These are phyloP conservation scores for Scedosporium dehoogii DNA, from an alignment of 2,329 filamentous ascomycete species.

Conservation along the genomic window DNA sequence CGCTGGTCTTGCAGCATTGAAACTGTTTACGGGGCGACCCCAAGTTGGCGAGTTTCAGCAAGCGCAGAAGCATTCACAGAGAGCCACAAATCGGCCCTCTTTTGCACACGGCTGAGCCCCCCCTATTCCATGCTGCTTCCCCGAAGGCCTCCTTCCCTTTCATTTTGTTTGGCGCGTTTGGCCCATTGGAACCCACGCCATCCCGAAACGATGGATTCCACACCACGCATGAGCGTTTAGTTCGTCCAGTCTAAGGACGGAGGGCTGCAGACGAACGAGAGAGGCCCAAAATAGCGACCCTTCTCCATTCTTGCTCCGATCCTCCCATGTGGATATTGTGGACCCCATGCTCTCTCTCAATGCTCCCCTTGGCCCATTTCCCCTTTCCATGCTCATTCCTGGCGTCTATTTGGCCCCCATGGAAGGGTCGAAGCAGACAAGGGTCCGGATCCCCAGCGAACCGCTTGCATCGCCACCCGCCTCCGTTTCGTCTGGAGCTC, in stretches of 20 bases:
- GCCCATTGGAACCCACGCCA: neutral
- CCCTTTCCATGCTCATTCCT: neutral
- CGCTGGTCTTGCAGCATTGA: neutral
- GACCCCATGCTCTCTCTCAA: neutral
- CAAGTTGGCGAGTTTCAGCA: neutral
- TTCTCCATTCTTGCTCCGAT: neutral
- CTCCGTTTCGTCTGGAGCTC: neutral
- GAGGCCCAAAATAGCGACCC: neutral
- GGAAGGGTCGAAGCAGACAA: neutral
- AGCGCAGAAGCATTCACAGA: neutral
- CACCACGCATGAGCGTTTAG: neutral
- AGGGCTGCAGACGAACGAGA: neutral
- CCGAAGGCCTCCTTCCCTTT: neutral
- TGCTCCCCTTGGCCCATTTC: neutral
- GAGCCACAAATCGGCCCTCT: neutral
- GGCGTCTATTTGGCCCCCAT: neutral
- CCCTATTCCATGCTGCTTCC: neutral
- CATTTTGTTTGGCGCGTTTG: neutral
- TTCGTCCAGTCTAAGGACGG: neutral
- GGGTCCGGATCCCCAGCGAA: neutral
- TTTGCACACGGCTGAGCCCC: neutral
- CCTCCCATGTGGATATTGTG: neutral
- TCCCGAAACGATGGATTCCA: neutral
- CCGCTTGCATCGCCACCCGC: conserved; percentile 1
- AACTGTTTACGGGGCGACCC: no score